These are phyloP conservation scores for Pseudozyma sp. DNA, from an alignment of 1,284 basidiomycete species.

Conservation along the genomic window DNA sequence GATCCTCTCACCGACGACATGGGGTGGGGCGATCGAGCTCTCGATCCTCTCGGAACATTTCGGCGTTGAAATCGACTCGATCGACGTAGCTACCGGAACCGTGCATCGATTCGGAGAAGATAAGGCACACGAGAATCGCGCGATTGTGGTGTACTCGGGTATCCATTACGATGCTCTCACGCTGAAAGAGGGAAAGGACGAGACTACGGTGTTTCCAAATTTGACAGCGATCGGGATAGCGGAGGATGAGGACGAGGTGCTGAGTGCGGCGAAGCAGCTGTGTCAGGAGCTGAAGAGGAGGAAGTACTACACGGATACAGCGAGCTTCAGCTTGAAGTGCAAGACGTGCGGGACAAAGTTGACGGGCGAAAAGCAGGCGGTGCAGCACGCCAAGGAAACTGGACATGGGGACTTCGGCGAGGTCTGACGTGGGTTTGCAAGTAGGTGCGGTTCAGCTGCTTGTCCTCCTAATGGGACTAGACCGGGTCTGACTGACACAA, in stretches of 20 bases:
- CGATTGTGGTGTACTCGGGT: conserved; percentile 49
- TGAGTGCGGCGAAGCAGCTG: conserved; percentile 35
- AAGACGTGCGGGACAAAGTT: conserved; percentile 39
- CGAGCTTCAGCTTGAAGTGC: conserved; percentile 49
- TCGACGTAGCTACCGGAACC: conserved; percentile 49
- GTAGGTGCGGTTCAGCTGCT: too few species aligned
- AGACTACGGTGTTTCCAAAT: conserved; percentile 43
- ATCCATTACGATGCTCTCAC: conserved; percentile 61
- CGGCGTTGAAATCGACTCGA: conserved; percentile 37
- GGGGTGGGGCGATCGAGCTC: conserved; percentile 61
- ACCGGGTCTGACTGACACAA: too few species aligned
- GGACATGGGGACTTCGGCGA: conserved; percentile 59
- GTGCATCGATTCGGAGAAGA: conserved; percentile 55
- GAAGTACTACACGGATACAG: conserved; percentile 57
- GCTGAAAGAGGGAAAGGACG: conserved; percentile 16
- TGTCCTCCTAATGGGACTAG: background rate
- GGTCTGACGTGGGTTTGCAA: conserved; percentile 1
- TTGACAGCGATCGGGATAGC: conserved; percentile 9
- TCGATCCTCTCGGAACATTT: conserved; percentile 45
- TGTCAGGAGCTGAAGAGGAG: conserved; percentile 35
- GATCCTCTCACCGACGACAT: conserved; percentile 25
- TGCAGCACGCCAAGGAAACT: conserved; percentile 51
- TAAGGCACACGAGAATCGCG: conserved; percentile 26
- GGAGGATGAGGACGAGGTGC: conserved; percentile 25
- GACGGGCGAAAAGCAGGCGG: conserved; percentile 52